A percentile compares a stretch with the other conserved stretches of the same genome.
Conservation (phyloP, 345 rosid genomes). For the Noccaea bulbosa region DNA sequence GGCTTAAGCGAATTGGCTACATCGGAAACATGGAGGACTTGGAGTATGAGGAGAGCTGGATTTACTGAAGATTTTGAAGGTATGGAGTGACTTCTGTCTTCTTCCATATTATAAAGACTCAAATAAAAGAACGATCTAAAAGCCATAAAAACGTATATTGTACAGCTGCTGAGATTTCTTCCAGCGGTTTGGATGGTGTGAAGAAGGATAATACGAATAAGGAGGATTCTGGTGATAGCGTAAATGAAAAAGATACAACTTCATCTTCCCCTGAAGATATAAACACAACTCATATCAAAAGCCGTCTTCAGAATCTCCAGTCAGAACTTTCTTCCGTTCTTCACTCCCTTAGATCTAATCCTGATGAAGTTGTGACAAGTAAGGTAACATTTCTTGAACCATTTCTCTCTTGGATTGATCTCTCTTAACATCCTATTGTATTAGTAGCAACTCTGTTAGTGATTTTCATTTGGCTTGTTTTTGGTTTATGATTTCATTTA, state of each 20-base stretch:
- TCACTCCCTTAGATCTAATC: conserved; percentile 57
- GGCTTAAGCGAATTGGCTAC: conserved; percentile 45
- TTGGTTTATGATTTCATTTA: conserved; percentile 32
- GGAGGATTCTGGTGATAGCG: conserved; percentile 36
- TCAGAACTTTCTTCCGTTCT: conserved; percentile 82
- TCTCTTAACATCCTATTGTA: not conserved
- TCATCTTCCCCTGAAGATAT: conserved; percentile 43
- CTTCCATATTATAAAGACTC: not conserved
- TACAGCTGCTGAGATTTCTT: conserved; percentile 63
- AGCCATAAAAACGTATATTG: conserved; percentile 17
- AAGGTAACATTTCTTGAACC: conserved; percentile 43
- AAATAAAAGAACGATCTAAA: not conserved
- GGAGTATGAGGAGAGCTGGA: conserved; percentile 77
- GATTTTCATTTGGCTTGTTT: conserved; percentile 21
- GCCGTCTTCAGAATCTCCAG: conserved; percentile 70
- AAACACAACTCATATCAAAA: conserved; percentile 49
- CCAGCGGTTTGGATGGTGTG: conserved; percentile 29
- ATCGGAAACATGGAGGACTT: conserved; percentile 68
- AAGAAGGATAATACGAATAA: conserved; percentile 40
- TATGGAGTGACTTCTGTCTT: conserved; percentile 37
- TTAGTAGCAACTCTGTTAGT: conserved; percentile 20
- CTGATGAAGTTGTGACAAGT: conserved; percentile 47
- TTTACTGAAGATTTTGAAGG: conserved; percentile 72
- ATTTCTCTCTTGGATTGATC: conserved; percentile 5
- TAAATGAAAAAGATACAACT: conserved; percentile 43